Conservation (phyloP, 176 grass and related monocot genomes). For the Paspalum notatum region DNA sequence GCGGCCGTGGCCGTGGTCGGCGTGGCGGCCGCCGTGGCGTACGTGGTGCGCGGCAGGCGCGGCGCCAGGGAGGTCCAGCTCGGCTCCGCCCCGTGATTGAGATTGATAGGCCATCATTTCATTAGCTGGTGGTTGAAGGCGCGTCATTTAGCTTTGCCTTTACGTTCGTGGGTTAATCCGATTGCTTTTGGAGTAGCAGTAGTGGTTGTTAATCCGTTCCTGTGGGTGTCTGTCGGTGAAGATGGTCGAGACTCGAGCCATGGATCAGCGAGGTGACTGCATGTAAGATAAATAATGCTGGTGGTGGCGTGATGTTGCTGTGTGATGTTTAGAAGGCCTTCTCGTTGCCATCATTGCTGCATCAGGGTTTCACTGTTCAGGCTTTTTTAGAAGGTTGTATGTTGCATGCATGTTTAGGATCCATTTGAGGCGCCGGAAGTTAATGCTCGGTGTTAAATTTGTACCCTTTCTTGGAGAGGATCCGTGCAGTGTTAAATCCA, state of each 20-base stretch:
- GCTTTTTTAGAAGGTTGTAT: background rate
- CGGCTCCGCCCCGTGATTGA: conserved; percentile 28
- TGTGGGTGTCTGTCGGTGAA: background rate
- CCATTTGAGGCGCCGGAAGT: no score
- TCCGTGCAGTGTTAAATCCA: background rate
- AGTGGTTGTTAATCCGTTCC: conserved; percentile 18
- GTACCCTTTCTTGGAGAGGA: no score
- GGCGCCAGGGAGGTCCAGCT: conserved; percentile 40
- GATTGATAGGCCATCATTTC: background rate
- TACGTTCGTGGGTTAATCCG: background rate
- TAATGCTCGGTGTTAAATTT: no score
- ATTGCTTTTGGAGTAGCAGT: conserved; percentile 19
- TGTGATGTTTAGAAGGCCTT: background rate
- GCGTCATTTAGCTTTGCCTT: conserved; percentile 31
- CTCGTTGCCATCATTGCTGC: background rate
- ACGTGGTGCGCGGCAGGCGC: conserved; percentile 54
- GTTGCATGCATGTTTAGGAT: no score
- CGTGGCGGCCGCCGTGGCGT: conserved; percentile 47
- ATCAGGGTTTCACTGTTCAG: background rate
- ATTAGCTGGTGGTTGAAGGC: background rate
- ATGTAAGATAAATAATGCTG: conserved; percentile 57
- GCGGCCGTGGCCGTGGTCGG: conserved; percentile 51
- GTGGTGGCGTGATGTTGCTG: conserved; percentile 1
- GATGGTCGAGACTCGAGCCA: no score
- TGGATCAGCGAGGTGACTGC: background rate